Evolutionary conservation across 1,284 basidiomycete genomes (phyloP), one percentile per base, ranked within the genome.

Genomic region (Ustilago nuda): DNA sequence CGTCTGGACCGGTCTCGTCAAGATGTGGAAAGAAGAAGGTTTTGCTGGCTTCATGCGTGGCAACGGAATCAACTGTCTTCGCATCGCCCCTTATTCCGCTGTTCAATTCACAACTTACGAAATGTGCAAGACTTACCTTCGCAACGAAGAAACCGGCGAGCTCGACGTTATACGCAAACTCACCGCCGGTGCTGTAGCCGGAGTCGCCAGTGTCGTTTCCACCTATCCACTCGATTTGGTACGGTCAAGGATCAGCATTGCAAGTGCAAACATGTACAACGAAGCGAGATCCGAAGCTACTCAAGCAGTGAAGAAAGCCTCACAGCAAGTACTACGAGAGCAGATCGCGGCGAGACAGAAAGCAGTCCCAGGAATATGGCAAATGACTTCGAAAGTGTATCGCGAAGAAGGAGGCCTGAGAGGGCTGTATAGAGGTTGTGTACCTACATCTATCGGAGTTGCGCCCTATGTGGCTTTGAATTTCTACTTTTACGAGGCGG

Each of bases 191-290:
- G 95, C 94, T 4, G 87, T 95, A 4, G 95, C 94, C 43, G 95
- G 95, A 30, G 93, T 96, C 69, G 92, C 93, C 9, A 94, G 93
- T 74, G 95, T 95, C 66, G 93, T 92, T 73, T 90, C 93, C 36
- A 98, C 95, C 83, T 98, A 97, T 87, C 95, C 95, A 4, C 87
- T 98, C 73, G 95, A 98, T 86, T 90, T 98, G 61, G 93, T 98
- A 27, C 90, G 95, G 58, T 93, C 94, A n/a, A 90, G 95, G 54
- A 88, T 98, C 76, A 95, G 93, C 33, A 96, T 98, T 81, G 94
- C 94, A 13, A 66, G 67, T 12, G 85, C 83, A 2, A 80, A 74
- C 33, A 75, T 85, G 66, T 81, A 81, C 59, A 74, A 65, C 51
- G 80, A 82, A 46, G 78, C 80, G 3, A 79, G 79, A 50, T 36